phyloP scores from a whole-genome alignment of 495 filamentous ascomycete species.

The Talaromyces adpressus region DNA sequence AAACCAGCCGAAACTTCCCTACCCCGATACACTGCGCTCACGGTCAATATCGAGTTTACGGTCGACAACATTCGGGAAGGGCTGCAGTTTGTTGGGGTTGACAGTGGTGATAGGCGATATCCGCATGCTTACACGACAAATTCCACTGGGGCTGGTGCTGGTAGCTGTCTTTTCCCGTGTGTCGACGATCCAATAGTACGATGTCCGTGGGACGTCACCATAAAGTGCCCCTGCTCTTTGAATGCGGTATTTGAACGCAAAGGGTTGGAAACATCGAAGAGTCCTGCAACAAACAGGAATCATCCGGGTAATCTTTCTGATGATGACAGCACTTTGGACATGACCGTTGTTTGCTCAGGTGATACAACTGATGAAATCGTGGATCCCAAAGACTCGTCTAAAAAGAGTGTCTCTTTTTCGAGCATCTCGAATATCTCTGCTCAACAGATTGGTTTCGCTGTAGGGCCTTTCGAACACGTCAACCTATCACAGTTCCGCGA shows the following conservation, averaged over 20 bases:
- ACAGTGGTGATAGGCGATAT: constrained; percentile 69
- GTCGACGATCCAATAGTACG: constrained; percentile 74
- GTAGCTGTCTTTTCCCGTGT: constrained; percentile 85
- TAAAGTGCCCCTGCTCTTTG: constrained; percentile 76
- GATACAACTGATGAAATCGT: constrained; percentile 76
- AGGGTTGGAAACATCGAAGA: constrained; percentile 17
- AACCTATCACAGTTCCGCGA: constrained; percentile 85
- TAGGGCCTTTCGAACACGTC: constrained; percentile 91
- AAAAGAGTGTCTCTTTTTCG: constrained; percentile 78
- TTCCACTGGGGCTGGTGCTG: constrained; percentile 64
- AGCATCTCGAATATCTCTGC: constrained; percentile 63
- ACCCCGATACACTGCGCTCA: constrained; percentile 51
- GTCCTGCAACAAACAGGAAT: constrained; percentile 9
- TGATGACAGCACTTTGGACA: constrained; percentile 78
- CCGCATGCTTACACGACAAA: constrained; percentile 89
- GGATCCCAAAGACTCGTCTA: constrained; percentile 63
- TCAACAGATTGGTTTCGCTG: constrained; percentile 82
- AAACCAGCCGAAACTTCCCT: constrained; percentile 30
- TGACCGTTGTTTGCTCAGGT: constrained; percentile 85
- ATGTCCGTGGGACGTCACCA: constrained; percentile 79
- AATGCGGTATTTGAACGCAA: constrained; percentile 67
- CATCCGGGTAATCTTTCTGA: constrained; percentile 35
- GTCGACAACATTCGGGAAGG: constrained; percentile 73
- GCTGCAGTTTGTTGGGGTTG: constrained; percentile 81
- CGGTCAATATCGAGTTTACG: constrained; percentile 63